Evolutionary conservation across 1,139 yeast species (phyloP).

Genomic region (Lizanozyma gosingica): DNA sequence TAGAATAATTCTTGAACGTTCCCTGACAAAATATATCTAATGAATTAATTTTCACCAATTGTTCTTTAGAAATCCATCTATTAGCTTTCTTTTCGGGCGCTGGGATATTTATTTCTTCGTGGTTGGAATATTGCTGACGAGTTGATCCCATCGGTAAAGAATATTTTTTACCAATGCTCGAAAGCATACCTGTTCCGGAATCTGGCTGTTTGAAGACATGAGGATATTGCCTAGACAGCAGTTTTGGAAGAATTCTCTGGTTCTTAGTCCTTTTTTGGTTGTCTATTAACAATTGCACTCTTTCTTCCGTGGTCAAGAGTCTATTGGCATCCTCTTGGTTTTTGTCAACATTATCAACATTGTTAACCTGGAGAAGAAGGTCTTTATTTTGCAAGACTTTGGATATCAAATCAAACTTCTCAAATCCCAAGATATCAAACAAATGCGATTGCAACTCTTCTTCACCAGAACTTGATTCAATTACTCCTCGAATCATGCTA

Average conservation of each 20-base stretch:
- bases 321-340: constrained; percentile 7
- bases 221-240: constrained; percentile 55
- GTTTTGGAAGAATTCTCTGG: constrained; percentile 39
- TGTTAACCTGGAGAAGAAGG: constrained; percentile 13
- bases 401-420: constrained; percentile 71
- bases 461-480: constrained; percentile 30
- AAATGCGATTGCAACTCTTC: constrained; percentile 59
- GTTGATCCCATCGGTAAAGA: constrained; percentile 77
- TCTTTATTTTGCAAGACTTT: constrained; percentile 49
- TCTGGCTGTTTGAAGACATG: constrained; percentile 76
- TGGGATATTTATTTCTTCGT: constrained; percentile 83
- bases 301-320: constrained; percentile 47
- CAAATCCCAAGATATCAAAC: constrained; percentile 78
- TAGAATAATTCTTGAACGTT: constrained; percentile 70
- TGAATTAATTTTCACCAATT: constrained; percentile 48
- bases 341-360: constrained; percentile 5
- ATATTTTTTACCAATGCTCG: constrained; percentile 74
- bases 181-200: constrained; percentile 51
- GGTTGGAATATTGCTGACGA: constrained; percentile 46
- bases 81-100: constrained; percentile 45
- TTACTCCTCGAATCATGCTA: constrained; percentile 17
- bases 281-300: constrained; percentile 46
- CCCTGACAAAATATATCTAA: constrained; percentile 75
- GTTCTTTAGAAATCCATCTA: constrained; percentile 42
- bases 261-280: constrained; percentile 46